Percentiles rank a stretch among this genome's conserved stretches.
Evolutionary conservation across 108 stramenopile genomes (phyloP).

Genomic region (Heterococcus sp.): DNA sequence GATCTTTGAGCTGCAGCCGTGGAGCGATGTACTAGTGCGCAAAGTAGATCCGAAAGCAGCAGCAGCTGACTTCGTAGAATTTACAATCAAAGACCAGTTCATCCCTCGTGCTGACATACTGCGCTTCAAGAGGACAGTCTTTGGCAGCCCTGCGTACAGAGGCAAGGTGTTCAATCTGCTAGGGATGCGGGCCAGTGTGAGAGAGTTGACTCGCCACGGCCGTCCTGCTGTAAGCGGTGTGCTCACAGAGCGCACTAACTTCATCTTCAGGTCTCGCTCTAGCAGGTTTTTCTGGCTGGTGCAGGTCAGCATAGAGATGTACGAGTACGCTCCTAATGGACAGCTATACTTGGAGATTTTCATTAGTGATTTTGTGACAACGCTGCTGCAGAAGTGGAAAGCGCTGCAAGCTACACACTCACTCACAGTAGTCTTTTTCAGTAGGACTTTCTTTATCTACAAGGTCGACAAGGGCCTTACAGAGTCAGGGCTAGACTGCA

Average conservation of each 20-base stretch:
- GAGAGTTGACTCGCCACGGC: slow-evolving; percentile 18
- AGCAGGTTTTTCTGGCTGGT: slow-evolving; percentile 92
- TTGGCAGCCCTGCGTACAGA: slow-evolving; percentile 12
- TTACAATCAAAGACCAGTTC: slow-evolving; percentile 63
- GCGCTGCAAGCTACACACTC: slow-evolving; percentile 74
- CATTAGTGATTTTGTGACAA: slow-evolving; percentile 25
- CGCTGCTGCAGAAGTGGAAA: slow-evolving; percentile 50
- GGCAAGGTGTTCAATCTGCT: slow-evolving; percentile 2
- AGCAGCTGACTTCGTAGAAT: slow-evolving; percentile 52
- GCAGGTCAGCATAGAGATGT: slow-evolving; percentile 93
- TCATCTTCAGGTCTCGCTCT: slow-evolving; percentile 69
- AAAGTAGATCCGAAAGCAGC: slow-evolving; percentile 16
- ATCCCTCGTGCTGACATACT: slow-evolving; percentile 70
- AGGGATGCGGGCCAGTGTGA: slow-evolving; percentile 32
- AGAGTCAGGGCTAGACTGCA: not conserved
- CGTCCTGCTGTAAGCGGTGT: slow-evolving; percentile 21
- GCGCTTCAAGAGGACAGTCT: slow-evolving; percentile 15
- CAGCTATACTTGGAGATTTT: slow-evolving; percentile 55
- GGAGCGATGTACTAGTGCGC: slow-evolving; percentile 3
- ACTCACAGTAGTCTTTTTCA: slow-evolving; percentile 88
- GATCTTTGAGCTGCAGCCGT: not conserved
- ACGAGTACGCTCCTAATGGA: slow-evolving; percentile 82
- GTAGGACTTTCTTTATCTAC: slow-evolving; percentile 61
- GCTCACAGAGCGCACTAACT: slow-evolving; percentile 43
- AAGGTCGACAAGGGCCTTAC: not conserved